A percentile compares a stretch with the other conserved stretches of the same genome.
Conservation (phyloP, 345 rosid species). For the Alliaria petiolata region DNA sequence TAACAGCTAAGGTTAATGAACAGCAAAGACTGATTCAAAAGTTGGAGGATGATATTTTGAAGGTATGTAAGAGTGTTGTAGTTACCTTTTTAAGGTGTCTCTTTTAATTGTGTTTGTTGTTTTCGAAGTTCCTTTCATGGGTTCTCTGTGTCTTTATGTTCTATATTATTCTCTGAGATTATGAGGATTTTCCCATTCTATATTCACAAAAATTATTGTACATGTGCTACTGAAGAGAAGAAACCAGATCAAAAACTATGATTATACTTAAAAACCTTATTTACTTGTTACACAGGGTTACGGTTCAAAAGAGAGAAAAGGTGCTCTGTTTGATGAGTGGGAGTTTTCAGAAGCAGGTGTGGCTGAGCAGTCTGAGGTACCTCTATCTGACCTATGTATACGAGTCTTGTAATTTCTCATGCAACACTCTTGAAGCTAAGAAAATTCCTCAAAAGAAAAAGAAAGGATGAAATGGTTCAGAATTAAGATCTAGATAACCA, state of each 20-base stretch:
- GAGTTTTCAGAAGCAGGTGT: constrained; percentile 83
- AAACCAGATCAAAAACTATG: neutral
- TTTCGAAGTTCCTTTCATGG: neutral
- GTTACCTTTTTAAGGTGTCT: neutral
- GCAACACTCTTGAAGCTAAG: neutral
- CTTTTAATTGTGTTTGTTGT: neutral
- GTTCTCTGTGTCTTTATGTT: neutral
- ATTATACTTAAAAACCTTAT: neutral
- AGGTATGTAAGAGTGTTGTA: constrained; percentile 49
- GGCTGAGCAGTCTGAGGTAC: constrained; percentile 71
- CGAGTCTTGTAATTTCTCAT: neutral
- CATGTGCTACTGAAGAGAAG: neutral
- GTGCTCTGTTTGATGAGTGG: constrained; percentile 79
- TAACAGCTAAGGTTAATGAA: constrained; percentile 64
- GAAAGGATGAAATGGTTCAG: neutral
- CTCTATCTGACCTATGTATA: constrained; percentile 1
- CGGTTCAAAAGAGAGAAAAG: constrained; percentile 76
- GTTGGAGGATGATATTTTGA: constrained; percentile 93
- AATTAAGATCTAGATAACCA: constrained; percentile 4
- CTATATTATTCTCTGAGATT: neutral
- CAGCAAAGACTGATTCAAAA: constrained; percentile 87
- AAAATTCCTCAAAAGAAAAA: neutral
- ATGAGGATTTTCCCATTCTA: neutral
- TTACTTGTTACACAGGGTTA: constrained; percentile 55
- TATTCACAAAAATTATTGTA: neutral